Base-by-base conservation (phyloP, 176 grass and related monocot species). In the Canna indica region DNA sequence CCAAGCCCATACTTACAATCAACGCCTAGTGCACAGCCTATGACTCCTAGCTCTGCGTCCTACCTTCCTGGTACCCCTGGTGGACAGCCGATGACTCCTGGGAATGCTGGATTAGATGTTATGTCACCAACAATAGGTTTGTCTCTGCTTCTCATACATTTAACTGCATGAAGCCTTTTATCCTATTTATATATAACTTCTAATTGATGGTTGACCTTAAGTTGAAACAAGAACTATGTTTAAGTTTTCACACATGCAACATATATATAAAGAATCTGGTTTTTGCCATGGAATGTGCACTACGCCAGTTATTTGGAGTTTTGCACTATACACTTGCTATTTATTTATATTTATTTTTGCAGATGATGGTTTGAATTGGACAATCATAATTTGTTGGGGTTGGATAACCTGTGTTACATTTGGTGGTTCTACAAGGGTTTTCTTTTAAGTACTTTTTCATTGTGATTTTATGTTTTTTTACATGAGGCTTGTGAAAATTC, bases 1-100 rank as follows among this genome's bases (percentile, higher is more conserved):
- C 86, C 94, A 36, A 99, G 94, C 71, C 94, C 94, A 9, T 99
- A 90, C 8, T 74, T 93, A 47, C 94, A 86, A 25, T 99, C 90
- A 47, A 99, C 94, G 33, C 94, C 94, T 76, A 87, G 85, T 69
- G 94, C 84, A 54, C 94, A 99, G 59, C 94, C 89, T 10, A 93
- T 99, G 94, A 99, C 94, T 0, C 94, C 94, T 38, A 99, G 82
- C 74, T 93, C 94, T 76, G 82, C 82, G 12, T 73, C 94, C 0
- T 99, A 99, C 80, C 90, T 99, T 82, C 94, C 94, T 1, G 94
- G 94, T 64, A 99, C 94, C 69, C 94, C 90, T 60, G 90, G 90
- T 75, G 94, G 94, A 63, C 90, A 99, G 82, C 94, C 94, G 4
- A 93, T 99, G 94, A 99, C 94, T 38, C 94, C 94, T 74, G 94